Conservation (phyloP, 331 rosid genomes). For the Erythrophleum ivorense region DNA sequence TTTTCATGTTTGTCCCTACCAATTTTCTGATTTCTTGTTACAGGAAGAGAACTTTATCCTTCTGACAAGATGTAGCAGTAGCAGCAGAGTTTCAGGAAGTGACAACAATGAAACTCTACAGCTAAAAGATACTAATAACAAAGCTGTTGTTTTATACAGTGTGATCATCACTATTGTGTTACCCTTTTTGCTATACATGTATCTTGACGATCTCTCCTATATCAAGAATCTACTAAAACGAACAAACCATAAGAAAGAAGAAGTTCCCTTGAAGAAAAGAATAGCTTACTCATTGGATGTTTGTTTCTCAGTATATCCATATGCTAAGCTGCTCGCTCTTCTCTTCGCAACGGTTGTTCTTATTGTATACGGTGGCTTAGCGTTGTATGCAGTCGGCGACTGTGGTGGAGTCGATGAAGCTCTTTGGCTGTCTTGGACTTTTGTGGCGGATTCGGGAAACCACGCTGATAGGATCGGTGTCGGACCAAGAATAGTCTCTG, state of each 20-base stretch:
- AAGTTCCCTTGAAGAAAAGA: slow-evolving; percentile 84
- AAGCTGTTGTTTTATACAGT: too few relatives aligned
- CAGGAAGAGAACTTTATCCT: too few relatives aligned
- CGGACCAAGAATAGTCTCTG: slow-evolving; percentile 93
- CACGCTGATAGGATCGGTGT: slow-evolving; percentile 91
- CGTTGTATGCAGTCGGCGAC: slow-evolving; percentile 85
- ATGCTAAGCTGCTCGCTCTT: slow-evolving; percentile 91
- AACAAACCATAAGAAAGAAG: slow-evolving; percentile 65
- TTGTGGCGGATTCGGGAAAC: slow-evolving; percentile 90
- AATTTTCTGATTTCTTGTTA: too few relatives aligned
- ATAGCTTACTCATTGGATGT: slow-evolving; percentile 87
- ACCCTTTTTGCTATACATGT: too few relatives aligned
- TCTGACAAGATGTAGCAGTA: too few relatives aligned
- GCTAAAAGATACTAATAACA: too few relatives aligned
- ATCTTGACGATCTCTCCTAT: too few relatives aligned
- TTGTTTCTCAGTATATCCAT: slow-evolving; percentile 88
- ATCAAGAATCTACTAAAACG: too few relatives aligned
- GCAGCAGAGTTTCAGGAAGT: too few relatives aligned
- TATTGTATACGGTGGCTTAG: slow-evolving; percentile 86
- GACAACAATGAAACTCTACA: too few relatives aligned
- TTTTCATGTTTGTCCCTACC: too few relatives aligned
- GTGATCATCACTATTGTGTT: too few relatives aligned
- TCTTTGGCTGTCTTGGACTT: slow-evolving; percentile 96
- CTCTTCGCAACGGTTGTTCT: slow-evolving; percentile 85
- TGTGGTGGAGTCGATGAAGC: slow-evolving; percentile 82